A percentile compares a stretch with the other conserved stretches of the same genome.
These are phyloP conservation scores for Aristolochia fimbriata DNA, from an alignment of 164 flowering plant species.

Conservation along the genomic window DNA sequence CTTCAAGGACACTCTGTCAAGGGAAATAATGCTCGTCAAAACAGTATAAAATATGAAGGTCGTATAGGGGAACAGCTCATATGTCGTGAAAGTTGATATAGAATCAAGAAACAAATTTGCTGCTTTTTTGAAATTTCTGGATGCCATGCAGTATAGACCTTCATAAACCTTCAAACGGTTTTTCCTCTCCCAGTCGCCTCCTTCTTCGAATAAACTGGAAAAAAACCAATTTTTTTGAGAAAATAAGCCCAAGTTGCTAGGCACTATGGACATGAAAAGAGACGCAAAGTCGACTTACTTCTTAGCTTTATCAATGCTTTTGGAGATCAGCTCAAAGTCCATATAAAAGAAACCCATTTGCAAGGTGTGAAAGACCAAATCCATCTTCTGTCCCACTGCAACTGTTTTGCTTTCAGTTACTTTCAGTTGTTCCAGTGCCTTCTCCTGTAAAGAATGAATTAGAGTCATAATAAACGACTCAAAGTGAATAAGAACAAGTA, in stretches of 20 bases:
- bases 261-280: background rate
- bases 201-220: constrained; percentile 93
- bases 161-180: constrained; percentile 95
- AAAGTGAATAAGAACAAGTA: background rate
- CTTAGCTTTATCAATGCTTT: constrained; percentile 95
- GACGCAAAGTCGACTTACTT: constrained; percentile 37
- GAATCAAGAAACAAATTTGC: constrained; percentile 81
- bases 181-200: constrained; percentile 99
- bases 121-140: constrained; percentile 87
- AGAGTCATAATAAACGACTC: background rate
- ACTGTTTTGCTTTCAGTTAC: constrained; percentile 90
- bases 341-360: constrained; percentile 85
- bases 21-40: constrained; percentile 76
- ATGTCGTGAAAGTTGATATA: constrained; percentile 94
- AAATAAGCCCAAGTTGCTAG: background rate
- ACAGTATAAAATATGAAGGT: constrained; percentile 93
- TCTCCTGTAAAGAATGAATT: constrained; percentile 38
- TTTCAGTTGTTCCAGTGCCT: constrained; percentile 90
- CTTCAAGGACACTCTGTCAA: constrained; percentile 91
- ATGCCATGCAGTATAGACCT: constrained; percentile 89
- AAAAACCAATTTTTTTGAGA: constrained; percentile 7
- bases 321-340: constrained; percentile 96
- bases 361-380: constrained; percentile 77
- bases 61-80: constrained; percentile 86
- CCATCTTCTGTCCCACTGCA: constrained; percentile 99